These are phyloP conservation scores for Hypomontagnella monticulosa DNA, from an alignment of 495 filamentous ascomycete species.

Conservation along the genomic window DNA sequence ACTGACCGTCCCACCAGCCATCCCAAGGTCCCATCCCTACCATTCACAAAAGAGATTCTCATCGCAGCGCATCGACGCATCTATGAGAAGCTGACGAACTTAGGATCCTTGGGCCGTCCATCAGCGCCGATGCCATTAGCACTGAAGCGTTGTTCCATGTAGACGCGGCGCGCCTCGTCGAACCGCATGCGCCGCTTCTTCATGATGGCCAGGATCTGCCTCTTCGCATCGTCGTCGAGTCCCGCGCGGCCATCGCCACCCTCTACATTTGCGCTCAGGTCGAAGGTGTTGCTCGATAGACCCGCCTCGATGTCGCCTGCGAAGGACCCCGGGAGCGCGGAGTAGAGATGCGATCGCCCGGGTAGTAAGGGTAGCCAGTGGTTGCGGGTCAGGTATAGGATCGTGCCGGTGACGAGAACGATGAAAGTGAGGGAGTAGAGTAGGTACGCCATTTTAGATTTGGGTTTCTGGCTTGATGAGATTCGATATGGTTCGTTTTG, in stretches of 20 bases:
- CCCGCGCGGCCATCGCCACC: slow-evolving; percentile 79
- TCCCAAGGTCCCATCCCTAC: slow-evolving; percentile 7
- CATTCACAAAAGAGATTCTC: slow-evolving; percentile 13
- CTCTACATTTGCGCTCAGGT: slow-evolving; percentile 79
- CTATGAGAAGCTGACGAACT: slow-evolving; percentile 92
- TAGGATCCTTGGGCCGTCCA: slow-evolving; percentile 88
- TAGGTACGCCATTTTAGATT: slow-evolving; percentile 71
- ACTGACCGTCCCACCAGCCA: slow-evolving; percentile 7
- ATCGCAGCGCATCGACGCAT: background rate
- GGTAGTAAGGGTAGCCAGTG: slow-evolving; percentile 75
- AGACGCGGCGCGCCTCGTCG: slow-evolving; percentile 88
- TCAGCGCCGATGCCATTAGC: slow-evolving; percentile 89
- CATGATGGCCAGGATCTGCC: slow-evolving; percentile 88
- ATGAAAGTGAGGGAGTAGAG: slow-evolving; percentile 77
- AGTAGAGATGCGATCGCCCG: slow-evolving; percentile 71
- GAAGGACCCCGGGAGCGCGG: slow-evolving; percentile 78
- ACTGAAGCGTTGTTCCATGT: slow-evolving; percentile 82
- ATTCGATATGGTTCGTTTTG: slow-evolving; percentile 1
- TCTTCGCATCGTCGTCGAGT: slow-evolving; percentile 80
- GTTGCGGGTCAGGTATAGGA: slow-evolving; percentile 80
- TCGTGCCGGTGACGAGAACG: slow-evolving; percentile 67
- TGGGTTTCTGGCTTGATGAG: background rate
- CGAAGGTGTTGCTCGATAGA: slow-evolving; percentile 81
- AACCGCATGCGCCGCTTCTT: slow-evolving; percentile 77
- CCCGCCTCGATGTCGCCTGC: slow-evolving; percentile 84